A percentile compares a stretch with the other conserved stretches of the same genome.
phyloP scores from a whole-genome alignment of 1,284 basidiomycete genomes.

The Melanopsichium pennsylvanicum region DNA sequence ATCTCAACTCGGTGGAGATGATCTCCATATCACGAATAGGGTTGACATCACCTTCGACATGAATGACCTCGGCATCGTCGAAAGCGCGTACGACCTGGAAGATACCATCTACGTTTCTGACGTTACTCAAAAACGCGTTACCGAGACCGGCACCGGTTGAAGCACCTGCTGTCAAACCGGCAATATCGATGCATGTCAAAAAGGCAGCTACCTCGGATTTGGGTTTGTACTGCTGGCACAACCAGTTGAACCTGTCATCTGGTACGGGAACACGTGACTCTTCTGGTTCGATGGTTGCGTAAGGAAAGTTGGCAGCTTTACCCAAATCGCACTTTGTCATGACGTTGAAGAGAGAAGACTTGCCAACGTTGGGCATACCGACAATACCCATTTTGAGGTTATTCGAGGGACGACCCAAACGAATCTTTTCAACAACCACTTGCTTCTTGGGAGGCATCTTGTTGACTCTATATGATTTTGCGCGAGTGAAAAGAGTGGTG shows the following conservation, averaged over 20 bases:
- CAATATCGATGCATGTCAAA: slow-evolving; percentile 98
- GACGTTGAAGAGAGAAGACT: slow-evolving; percentile 74
- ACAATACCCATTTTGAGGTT: slow-evolving; percentile 66
- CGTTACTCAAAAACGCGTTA: slow-evolving; percentile 96
- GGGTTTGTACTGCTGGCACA: slow-evolving; percentile 90
- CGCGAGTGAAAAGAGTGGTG: slow-evolving; percentile 17
- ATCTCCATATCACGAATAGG: slow-evolving; percentile 97
- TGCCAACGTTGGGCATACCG: slow-evolving; percentile 65
- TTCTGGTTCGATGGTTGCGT: slow-evolving; percentile 79
- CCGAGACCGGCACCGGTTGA: slow-evolving; percentile 98
- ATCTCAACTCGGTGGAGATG: slow-evolving; percentile 78
- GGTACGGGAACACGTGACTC: slow-evolving; percentile 94
- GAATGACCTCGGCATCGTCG: slow-evolving; percentile 97
- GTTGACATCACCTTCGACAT: slow-evolving; percentile 98
- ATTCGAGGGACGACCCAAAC: slow-evolving; percentile 62
- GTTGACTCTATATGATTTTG: slow-evolving; percentile 32
- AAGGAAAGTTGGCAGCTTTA: slow-evolving; percentile 98
- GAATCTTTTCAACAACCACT: slow-evolving; percentile 55
- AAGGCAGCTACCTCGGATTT: slow-evolving; percentile 87
- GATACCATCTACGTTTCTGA: slow-evolving; percentile 97
- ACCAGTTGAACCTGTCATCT: slow-evolving; percentile 92
- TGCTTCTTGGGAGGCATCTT: slow-evolving; percentile 62
- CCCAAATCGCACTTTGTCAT: slow-evolving; percentile 88
- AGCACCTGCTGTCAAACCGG: slow-evolving; percentile 93
- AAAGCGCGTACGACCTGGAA: slow-evolving; percentile 99